Base-by-base conservation (phyloP, 257 asterid genomes). In the Plantago major region DNA sequence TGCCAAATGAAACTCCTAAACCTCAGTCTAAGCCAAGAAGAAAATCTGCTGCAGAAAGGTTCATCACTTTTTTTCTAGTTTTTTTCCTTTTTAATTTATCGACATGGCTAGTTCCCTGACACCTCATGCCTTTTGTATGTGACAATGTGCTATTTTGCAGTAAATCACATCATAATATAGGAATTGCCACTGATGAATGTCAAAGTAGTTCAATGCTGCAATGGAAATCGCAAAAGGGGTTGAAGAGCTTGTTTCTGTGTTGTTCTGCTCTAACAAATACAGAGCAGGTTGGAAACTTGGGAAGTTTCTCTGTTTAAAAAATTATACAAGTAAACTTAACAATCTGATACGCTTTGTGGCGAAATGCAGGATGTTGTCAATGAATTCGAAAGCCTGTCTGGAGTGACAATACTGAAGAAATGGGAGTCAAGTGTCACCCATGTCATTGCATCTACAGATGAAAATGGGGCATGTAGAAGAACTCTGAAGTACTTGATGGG, bases 401-500 rank as follows among this genome's bases (percentile, higher is more conserved):
- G 86, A 69, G 81, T 74, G 59, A 74, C 71, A 17, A 64, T 79
- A 55, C 67, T 81, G 65, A 86, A 92, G 96, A 83, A 71, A 62
- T 89, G 95, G 95, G 87, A 87, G 68, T 42, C 74, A 45, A 77
- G 71, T 74, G 88, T 86, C 72, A 86, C 97, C 67, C 97, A 92
- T 73, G 83, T 92, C 70, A 76, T 92, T 69, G 87, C 97, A 64
- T 84, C 97, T 65, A 77, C 80, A 55, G 80, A 86, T 76, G 86
- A 83, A 72, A 84, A 81, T 68, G 89, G 96, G 50, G 87, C 95
- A 16, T 86, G 99, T 76, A 82, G 79, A 80, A 77, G 99, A 66
- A 92, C 97, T 60, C 84, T 86, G 69, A 92, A 92, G 61, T 82
- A 78, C 73, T 73, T 92, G 79, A 92, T 84, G 99, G 97, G 96